Conservation (phyloP, 352 stramenopile genomes). For the Phytophthora sp. region DNA sequence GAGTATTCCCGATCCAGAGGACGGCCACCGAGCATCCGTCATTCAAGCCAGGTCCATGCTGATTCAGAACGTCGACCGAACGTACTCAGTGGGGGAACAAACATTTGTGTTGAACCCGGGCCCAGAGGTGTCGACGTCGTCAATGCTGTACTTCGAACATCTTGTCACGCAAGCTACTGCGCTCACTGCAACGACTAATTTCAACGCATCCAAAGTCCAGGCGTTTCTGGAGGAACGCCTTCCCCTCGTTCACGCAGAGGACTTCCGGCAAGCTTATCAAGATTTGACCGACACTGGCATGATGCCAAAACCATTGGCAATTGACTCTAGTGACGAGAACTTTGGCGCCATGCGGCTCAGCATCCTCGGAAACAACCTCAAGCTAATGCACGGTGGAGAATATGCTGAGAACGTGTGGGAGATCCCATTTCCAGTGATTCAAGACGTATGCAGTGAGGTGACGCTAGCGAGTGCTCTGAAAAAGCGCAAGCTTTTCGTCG, state of each 20-base stretch:
- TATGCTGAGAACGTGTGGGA: constrained; percentile 21
- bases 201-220: constrained; percentile 26
- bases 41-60: constrained; percentile 24
- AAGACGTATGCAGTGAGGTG: constrained; percentile 22
- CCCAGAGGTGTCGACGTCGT: constrained; percentile 24
- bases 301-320: constrained; percentile 27
- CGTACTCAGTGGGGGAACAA: constrained; percentile 26
- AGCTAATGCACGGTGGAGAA: constrained; percentile 24
- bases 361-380: constrained; percentile 39
- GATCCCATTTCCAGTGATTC: constrained; percentile 2
- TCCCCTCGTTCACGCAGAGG: constrained; percentile 4
- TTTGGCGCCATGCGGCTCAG: constrained; percentile 42
- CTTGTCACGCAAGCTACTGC: constrained; percentile 22
- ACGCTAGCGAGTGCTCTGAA: constrained; percentile 3
- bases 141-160: constrained; percentile 36
- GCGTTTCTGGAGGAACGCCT: constrained; percentile 25
- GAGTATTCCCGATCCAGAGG: constrained; percentile 24
- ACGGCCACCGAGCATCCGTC: constrained; percentile 32
- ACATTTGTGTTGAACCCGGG: constrained; percentile 28
- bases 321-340: constrained; percentile 42
- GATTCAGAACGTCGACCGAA: constrained; percentile 40
- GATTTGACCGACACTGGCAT: constrained; percentile 19
- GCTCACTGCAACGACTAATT: constrained; percentile 31
- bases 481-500: constrained; percentile 29
- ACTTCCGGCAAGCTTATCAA: constrained; percentile 29